phyloP scores from a whole-genome alignment of 2,329 filamentous ascomycete species.

The Xylariomycetidae sp. region DNA sequence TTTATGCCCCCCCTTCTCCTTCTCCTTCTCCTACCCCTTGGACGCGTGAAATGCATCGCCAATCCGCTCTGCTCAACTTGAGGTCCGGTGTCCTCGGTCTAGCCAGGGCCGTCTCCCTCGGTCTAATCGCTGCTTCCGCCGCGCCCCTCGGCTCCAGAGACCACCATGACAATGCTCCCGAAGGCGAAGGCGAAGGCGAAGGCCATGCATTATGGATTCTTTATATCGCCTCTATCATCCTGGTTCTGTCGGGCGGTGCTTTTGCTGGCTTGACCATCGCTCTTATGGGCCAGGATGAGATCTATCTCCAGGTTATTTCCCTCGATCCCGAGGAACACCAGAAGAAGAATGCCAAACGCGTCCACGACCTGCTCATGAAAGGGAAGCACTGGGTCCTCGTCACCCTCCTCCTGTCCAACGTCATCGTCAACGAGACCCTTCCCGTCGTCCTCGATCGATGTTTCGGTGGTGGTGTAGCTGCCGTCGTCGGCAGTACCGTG shows the following conservation, averaged over 20 bases:
- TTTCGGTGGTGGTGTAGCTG: conserved; percentile 89
- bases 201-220: conserved; percentile 76
- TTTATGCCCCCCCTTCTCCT: neutral
- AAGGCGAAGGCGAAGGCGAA: conserved; percentile 51
- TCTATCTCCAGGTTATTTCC: conserved; percentile 92
- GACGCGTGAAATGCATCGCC: conserved; percentile 19
- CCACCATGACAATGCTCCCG: conserved; percentile 40
- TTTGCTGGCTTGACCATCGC: conserved; percentile 94
- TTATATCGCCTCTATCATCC: conserved; percentile 67
- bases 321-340: conserved; percentile 81
- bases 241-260: conserved; percentile 84
- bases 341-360: conserved; percentile 76
- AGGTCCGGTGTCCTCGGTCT: conserved; percentile 47
- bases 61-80: conserved; percentile 30
- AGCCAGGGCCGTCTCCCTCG: conserved; percentile 33
- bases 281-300: conserved; percentile 76
- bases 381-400: conserved; percentile 99
- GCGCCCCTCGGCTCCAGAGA: conserved; percentile 36
- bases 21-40: conserved; percentile 4
- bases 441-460: conserved; percentile 94
- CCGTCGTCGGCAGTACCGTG: conserved; percentile 87
- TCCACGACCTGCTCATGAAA: conserved; percentile 72
- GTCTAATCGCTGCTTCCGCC: conserved; percentile 41
- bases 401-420: conserved; percentile 88
- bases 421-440: conserved; percentile 95